Percentiles rank a stretch among this genome's conserved stretches.
These are phyloP conservation scores for Pleurotus citrinopileatus DNA, from an alignment of 768 basidiomycete genomes.

Conservation along the genomic window DNA sequence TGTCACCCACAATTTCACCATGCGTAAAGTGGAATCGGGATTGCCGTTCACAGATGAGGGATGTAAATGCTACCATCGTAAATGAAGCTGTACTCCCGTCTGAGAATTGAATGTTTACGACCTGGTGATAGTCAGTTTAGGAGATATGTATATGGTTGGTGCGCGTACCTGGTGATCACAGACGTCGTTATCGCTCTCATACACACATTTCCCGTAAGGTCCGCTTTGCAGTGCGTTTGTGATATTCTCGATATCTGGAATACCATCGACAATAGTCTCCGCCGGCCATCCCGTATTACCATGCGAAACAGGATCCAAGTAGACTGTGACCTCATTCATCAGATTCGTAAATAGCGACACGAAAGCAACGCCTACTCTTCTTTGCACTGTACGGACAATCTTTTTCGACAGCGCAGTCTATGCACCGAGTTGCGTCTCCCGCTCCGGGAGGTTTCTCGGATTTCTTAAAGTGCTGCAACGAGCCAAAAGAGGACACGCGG, in stretches of 20 bases:
- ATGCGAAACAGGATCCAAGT: conserved; percentile 67
- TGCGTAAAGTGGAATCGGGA: conserved; percentile 82
- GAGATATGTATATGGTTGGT: background rate
- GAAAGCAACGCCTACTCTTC: conserved; percentile 60
- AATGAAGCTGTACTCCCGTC: conserved; percentile 80
- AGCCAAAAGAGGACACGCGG: conserved; percentile 84
- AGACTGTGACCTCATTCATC: no score
- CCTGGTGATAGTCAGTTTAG: conserved; percentile 21
- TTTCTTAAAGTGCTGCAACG: conserved; percentile 78
- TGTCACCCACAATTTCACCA: conserved; percentile 89
- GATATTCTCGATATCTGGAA: conserved; percentile 86
- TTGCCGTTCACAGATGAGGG: conserved; percentile 78
- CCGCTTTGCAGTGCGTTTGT: conserved; percentile 65
- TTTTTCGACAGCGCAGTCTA: conserved; percentile 70
- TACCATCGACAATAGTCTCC: conserved; percentile 66
- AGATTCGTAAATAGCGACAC: no score
- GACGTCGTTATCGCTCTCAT: conserved; percentile 82
- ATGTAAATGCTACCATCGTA: conserved; percentile 86
- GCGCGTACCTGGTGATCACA: conserved; percentile 68
- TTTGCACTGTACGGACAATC: conserved; percentile 87
- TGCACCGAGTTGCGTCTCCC: conserved; percentile 65
- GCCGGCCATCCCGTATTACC: conserved; percentile 66
- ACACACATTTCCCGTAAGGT: conserved; percentile 82
- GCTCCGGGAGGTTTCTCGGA: conserved; percentile 67
- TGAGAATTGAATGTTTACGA: conserved; percentile 86